Percentiles rank a stretch among this genome's conserved stretches.
These are phyloP conservation scores for Wickerhamia fluorescens DNA, from an alignment of 805 yeast genomes.

Conservation along the genomic window DNA sequence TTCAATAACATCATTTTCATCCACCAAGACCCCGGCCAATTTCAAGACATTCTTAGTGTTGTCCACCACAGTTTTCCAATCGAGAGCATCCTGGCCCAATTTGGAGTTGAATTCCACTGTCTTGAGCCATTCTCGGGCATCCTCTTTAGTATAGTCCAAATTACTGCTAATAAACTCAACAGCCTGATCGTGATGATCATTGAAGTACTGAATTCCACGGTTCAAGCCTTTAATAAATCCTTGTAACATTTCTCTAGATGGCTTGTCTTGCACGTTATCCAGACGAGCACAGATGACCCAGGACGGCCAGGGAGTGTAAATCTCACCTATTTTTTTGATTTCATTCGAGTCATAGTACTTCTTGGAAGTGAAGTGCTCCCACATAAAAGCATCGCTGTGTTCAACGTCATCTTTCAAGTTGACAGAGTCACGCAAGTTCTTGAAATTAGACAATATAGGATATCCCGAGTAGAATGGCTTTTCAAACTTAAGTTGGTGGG, in stretches of 20 bases:
- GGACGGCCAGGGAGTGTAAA: slow-evolving; percentile 95
- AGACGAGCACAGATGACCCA: slow-evolving; percentile 69
- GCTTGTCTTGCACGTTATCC: slow-evolving; percentile 24
- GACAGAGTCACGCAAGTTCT: slow-evolving; percentile 74
- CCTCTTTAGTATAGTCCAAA: slow-evolving; percentile 70
- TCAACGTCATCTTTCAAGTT: slow-evolving; percentile 38
- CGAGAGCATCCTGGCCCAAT: slow-evolving; percentile 31
- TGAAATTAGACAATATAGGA: slow-evolving; percentile 59
- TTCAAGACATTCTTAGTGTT: slow-evolving; percentile 53
- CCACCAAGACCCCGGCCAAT: slow-evolving; percentile 54
- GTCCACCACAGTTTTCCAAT: slow-evolving; percentile 43
- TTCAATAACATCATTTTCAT: slow-evolving; percentile 17
- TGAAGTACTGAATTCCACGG: slow-evolving; percentile 64
- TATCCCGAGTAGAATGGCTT: slow-evolving; percentile 46
- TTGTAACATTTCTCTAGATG: slow-evolving; percentile 14
- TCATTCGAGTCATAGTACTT: slow-evolving; percentile 75
- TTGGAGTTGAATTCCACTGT: slow-evolving; percentile 59
- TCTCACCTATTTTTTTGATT: slow-evolving; percentile 77
- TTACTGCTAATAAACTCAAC: slow-evolving; percentile 55
- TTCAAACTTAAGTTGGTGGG: slow-evolving; percentile 49
- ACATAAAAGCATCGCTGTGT: slow-evolving; percentile 81
- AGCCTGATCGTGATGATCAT: slow-evolving; percentile 54
- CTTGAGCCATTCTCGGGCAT: slow-evolving; percentile 75
- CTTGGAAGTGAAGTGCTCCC: slow-evolving; percentile 91
- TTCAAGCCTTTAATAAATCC: slow-evolving; percentile 50